Conservation (phyloP, 176 grass and related monocot species). For the Aegilops bicornis region DNA sequence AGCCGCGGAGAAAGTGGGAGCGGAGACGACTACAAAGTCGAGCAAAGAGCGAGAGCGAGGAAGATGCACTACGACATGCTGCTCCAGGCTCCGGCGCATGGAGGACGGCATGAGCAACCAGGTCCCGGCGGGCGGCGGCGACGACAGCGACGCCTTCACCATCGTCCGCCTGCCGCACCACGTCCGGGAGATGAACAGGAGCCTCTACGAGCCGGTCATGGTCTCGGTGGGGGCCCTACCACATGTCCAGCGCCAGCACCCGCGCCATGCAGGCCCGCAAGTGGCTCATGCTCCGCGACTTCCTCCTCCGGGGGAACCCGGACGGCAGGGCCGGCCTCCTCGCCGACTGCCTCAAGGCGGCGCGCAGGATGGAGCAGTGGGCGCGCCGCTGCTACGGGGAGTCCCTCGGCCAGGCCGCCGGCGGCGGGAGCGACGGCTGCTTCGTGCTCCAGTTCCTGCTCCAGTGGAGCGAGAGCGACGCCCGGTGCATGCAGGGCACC, state of each 20-base stretch:
- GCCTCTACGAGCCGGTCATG: neutral
- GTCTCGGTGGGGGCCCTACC: neutral
- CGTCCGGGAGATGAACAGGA: neutral
- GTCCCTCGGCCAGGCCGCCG: too few relatives aligned
- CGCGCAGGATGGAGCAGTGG: neutral
- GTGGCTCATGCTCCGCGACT: neutral
- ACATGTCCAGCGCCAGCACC: neutral
- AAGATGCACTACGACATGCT: neutral
- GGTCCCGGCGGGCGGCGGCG: neutral
- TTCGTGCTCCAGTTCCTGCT: slow-evolving; percentile 1
- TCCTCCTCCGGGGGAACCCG: neutral
- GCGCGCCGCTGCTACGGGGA: neutral
- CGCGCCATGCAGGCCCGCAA: neutral
- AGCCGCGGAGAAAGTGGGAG: too few relatives aligned
- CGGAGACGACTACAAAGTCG: too few relatives aligned
- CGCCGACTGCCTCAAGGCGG: neutral
- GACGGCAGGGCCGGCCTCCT: neutral
- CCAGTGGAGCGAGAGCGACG: neutral
- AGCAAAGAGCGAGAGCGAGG: too few relatives aligned
- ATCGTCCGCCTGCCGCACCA: neutral
- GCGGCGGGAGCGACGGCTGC: neutral
- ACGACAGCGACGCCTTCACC: neutral
- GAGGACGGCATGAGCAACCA: neutral
- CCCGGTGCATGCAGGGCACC: neutral
- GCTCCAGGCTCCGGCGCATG: neutral